Evolutionary conservation across 257 asterid species (phyloP).

Genomic region (Nicotiana paniculata): DNA sequence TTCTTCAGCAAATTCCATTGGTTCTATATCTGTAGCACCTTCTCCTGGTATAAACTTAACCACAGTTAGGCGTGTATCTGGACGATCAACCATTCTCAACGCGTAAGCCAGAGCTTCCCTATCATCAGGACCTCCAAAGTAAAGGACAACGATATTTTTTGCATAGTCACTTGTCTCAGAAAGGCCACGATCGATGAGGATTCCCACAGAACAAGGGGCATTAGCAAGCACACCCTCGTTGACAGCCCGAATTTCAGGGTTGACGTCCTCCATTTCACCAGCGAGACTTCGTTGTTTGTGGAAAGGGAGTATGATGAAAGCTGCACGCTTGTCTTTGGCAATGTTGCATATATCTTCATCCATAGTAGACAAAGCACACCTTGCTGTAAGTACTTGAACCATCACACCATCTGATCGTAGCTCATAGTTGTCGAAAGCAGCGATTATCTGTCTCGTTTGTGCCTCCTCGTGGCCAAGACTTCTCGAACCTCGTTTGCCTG

Average conservation of each 20-base stretch:
- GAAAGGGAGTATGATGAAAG: constrained; percentile 69
- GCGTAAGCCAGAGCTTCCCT: constrained; percentile 80
- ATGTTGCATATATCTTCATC: constrained; percentile 74
- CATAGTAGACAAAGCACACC: constrained; percentile 65
- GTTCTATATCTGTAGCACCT: constrained; percentile 15
- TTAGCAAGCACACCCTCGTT: constrained; percentile 61
- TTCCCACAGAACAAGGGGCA: constrained; percentile 90
- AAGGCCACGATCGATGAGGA: constrained; percentile 54
- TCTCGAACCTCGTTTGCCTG: constrained; percentile 47
- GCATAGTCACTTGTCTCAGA: constrained; percentile 32
- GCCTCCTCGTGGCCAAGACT: constrained; percentile 52
- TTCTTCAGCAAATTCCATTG: constrained; percentile 15
- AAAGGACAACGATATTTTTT: constrained; percentile 43
- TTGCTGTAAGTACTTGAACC: constrained; percentile 60
- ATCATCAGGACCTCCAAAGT: constrained; percentile 82
- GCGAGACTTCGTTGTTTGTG: constrained; percentile 45
- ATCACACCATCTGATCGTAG: constrained; percentile 58
- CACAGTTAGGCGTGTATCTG: constrained; percentile 42
- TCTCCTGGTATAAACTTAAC: constrained; percentile 54
- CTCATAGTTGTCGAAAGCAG: constrained; percentile 72
- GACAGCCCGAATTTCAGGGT: constrained; percentile 49
- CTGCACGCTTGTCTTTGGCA: constrained; percentile 58
- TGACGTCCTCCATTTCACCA: constrained; percentile 67
- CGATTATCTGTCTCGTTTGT: constrained; percentile 63
- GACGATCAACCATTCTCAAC: constrained; percentile 60